Conservation (phyloP, 1,139 yeast genomes). For the Candida anutae region DNA sequence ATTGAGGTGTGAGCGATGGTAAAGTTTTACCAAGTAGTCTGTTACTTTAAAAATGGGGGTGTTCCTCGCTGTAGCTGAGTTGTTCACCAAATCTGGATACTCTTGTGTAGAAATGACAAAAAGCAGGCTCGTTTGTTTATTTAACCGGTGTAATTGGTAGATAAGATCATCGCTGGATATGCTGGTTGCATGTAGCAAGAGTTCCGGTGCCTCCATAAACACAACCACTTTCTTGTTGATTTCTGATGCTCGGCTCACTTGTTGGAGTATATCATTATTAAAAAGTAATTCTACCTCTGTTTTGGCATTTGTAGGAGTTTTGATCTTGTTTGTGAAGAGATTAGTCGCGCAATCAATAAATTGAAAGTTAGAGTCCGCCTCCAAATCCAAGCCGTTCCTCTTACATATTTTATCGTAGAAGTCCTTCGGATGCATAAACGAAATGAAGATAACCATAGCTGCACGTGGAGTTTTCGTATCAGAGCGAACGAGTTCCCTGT, state of each 20-base stretch:
- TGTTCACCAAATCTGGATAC: constrained; percentile 32
- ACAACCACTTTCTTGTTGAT: constrained; percentile 19
- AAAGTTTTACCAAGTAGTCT: constrained; percentile 39
- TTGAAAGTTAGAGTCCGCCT: constrained; percentile 20
- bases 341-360: constrained; percentile 40
- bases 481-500: constrained; percentile 18
- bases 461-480: constrained; percentile 12
- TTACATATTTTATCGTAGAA: constrained; percentile 32
- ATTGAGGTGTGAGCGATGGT: constrained; percentile 43
- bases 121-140: constrained; percentile 25
- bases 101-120: constrained; percentile 29
- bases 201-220: constrained; percentile 43
- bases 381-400: constrained; percentile 37
- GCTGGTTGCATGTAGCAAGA: constrained; percentile 37
- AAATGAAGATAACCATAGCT: constrained; percentile 31
- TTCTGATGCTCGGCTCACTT: too few relatives aligned
- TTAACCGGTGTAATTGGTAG: constrained; percentile 26
- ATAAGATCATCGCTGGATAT: constrained; percentile 27
- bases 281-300: constrained; percentile 14
- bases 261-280: constrained; percentile 10
- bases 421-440: constrained; percentile 34
- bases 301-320: constrained; percentile 14
- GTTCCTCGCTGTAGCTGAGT: constrained; percentile 15
- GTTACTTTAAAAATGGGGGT: constrained; percentile 33
- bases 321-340: constrained; percentile 26